These are phyloP conservation scores for Mycena kentingensis DNA, from an alignment of 768 basidiomycete species.

Conservation along the genomic window DNA sequence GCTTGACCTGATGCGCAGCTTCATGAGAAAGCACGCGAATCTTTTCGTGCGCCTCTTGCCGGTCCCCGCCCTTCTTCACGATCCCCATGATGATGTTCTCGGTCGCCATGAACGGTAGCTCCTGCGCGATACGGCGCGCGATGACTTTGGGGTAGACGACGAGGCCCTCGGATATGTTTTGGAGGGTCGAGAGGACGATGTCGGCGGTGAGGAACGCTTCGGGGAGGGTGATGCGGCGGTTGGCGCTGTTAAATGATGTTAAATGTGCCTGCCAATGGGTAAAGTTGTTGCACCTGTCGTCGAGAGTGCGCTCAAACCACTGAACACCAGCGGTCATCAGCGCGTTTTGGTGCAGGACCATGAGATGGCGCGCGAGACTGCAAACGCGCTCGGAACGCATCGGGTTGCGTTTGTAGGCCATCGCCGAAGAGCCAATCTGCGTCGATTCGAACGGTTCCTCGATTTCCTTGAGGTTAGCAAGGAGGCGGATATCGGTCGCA, in stretches of 20 bases:
- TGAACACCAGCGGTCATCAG: constrained; percentile 93
- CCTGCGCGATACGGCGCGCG: constrained; percentile 85
- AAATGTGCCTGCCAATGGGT: too few species aligned
- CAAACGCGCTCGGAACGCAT: constrained; percentile 99
- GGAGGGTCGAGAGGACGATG: constrained; percentile 91
- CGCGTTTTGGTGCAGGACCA: constrained; percentile 95
- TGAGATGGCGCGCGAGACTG: constrained; percentile 92
- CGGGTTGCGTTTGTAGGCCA: constrained; percentile 99
- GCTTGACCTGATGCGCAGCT: constrained; percentile 91
- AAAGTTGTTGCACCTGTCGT: constrained; percentile 69
- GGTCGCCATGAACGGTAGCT: constrained; percentile 99
- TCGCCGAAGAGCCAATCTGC: constrained; percentile 95
- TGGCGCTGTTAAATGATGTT: constrained; percentile 65
- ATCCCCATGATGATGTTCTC: constrained; percentile 99
- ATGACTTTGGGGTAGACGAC: constrained; percentile 99
- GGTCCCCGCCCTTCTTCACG: constrained; percentile 91
- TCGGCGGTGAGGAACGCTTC: constrained; percentile 98
- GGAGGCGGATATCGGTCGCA: constrained; percentile 89
- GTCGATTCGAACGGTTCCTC: constrained; percentile 99
- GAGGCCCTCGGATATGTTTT: constrained; percentile 97
- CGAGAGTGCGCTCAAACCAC: constrained; percentile 98
- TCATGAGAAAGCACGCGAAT: constrained; percentile 93
- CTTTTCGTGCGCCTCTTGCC: constrained; percentile 96
- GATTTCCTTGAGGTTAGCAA: constrained; percentile 97
- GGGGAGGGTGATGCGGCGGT: constrained; percentile 93